Evolutionary conservation across 257 asterid genomes (phyloP).

Genomic region (Thymus quinquecostatus): DNA sequence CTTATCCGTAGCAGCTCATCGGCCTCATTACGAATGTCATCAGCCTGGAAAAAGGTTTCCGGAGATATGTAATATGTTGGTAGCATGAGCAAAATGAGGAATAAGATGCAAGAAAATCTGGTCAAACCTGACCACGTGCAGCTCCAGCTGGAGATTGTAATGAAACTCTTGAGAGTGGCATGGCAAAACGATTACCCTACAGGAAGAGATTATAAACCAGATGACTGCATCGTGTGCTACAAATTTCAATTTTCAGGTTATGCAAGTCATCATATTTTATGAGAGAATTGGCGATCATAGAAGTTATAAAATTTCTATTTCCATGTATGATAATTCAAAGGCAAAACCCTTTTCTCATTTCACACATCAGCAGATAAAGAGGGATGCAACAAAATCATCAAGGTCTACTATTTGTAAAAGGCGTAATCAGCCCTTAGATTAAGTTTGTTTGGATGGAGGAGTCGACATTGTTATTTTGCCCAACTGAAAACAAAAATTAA

Average conservation of each 20-base stretch:
- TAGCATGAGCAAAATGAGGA: constrained; percentile 7
- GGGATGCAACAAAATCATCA: neutral
- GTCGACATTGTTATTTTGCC: neutral
- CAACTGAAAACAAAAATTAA: constrained; percentile 1
- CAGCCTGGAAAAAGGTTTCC: constrained; percentile 66
- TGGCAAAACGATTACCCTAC: constrained; percentile 77
- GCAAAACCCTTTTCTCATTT: neutral
- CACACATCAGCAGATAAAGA: neutral
- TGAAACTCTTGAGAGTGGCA: constrained; percentile 78
- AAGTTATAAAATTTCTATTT: neutral
- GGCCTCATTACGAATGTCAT: constrained; percentile 79
- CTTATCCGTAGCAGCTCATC: constrained; percentile 82
- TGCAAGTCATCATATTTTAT: neutral
- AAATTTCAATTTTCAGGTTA: constrained; percentile 8
- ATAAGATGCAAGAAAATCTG: constrained; percentile 7
- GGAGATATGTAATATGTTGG: constrained; percentile 14
- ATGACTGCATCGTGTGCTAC: constrained; percentile 14
- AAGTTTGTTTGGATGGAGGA: constrained; percentile 4
- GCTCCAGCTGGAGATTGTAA: constrained; percentile 92
- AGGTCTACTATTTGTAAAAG: neutral
- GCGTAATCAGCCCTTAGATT: neutral
- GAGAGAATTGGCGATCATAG: neutral
- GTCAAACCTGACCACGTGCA: constrained; percentile 93
- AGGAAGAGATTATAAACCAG: constrained; percentile 28
- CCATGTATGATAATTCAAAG: neutral